These are phyloP conservation scores for Nothophoma quercina DNA, from an alignment of 2,329 filamentous ascomycete species.

Conservation along the genomic window DNA sequence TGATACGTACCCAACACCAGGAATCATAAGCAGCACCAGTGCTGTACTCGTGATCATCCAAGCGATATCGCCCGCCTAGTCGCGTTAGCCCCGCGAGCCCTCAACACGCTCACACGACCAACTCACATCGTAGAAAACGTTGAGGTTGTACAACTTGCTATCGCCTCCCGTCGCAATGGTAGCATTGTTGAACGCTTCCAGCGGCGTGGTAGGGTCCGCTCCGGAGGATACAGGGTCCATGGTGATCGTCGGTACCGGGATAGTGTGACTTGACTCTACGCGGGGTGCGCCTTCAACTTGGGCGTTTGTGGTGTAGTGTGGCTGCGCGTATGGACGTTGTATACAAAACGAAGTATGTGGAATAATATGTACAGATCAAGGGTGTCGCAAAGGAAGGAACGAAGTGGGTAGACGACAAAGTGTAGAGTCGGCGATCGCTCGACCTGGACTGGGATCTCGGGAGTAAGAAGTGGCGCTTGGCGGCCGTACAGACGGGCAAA, in stretches of 20 bases:
- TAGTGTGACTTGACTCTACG: slow-evolving; percentile 5
- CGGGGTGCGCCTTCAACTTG: background rate
- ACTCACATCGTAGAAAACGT: slow-evolving; percentile 81
- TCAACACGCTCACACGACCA: slow-evolving; percentile 14
- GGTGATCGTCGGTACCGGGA: slow-evolving; percentile 8
- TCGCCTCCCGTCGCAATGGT: slow-evolving; percentile 71
- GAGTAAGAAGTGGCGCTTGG: slow-evolving; percentile 29
- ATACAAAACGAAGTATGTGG: background rate
- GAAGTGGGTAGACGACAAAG: slow-evolving; percentile 29
- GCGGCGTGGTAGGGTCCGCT: slow-evolving; percentile 40
- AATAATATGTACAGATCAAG: slow-evolving; percentile 12
- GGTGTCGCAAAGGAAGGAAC: slow-evolving; percentile 29
- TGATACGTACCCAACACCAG: slow-evolving; percentile 73
- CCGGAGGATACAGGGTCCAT: slow-evolving; percentile 42
- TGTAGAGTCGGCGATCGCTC: slow-evolving; percentile 29
- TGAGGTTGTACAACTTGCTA: slow-evolving; percentile 74
- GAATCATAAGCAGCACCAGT: slow-evolving; percentile 90
- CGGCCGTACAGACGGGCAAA: slow-evolving; percentile 27
- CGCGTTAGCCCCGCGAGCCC: slow-evolving; percentile 36
- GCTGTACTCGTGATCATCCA: slow-evolving; percentile 81
- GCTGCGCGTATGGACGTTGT: background rate
- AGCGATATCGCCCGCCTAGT: slow-evolving; percentile 78
- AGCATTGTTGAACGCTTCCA: slow-evolving; percentile 61
- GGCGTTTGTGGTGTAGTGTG: background rate
- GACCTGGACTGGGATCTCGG: slow-evolving; percentile 32